Percentiles rank a stretch among this genome's conserved stretches.
These are phyloP conservation scores for Spongiforma sp. DNA, from an alignment of 1,284 basidiomycete genomes.

Conservation along the genomic window DNA sequence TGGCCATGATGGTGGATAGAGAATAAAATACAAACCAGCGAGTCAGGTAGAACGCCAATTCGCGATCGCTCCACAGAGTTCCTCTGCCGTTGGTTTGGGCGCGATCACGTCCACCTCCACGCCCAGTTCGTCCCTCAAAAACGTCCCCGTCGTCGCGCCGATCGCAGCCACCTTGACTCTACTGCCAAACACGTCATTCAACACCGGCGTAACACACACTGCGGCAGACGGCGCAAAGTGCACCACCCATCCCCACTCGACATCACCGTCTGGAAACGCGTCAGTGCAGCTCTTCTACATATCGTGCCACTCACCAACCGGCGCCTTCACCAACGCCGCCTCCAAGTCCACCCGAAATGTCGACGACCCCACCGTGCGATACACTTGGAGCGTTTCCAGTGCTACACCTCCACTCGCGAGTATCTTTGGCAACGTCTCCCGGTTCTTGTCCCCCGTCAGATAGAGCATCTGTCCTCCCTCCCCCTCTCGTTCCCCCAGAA, in stretches of 20 bases:
- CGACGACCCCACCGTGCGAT: conserved; percentile 63
- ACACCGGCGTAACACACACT: conserved; percentile 55
- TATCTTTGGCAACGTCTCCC: conserved; percentile 64
- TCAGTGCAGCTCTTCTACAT: no score
- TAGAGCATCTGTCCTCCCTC: conserved; percentile 56
- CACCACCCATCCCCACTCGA: conserved; percentile 64
- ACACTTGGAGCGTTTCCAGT: conserved; percentile 63
- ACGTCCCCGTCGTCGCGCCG: conserved; percentile 66
- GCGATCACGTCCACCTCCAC: conserved; percentile 60
- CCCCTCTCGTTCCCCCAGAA: conserved; percentile 46
- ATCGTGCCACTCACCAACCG: conserved; percentile 28
- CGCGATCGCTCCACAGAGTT: conserved; percentile 25
- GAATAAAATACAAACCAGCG: conserved; percentile 14
- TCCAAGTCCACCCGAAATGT: conserved; percentile 55
- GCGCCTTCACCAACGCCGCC: conserved; percentile 36
- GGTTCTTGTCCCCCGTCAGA: conserved; percentile 83
- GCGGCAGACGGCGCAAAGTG: conserved; percentile 80
- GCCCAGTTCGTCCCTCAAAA: conserved; percentile 50
- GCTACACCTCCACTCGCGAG: conserved; percentile 51
- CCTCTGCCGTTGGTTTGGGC: conserved; percentile 59
- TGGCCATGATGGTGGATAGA: conserved; percentile 27
- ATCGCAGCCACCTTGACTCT: conserved; percentile 58
- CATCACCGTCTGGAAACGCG: no score
- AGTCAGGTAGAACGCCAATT: conserved; percentile 9
- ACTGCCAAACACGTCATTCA: conserved; percentile 51